These are phyloP conservation scores for Blastomyces parvus DNA, from an alignment of 2,329 filamentous ascomycete species.

Conservation along the genomic window DNA sequence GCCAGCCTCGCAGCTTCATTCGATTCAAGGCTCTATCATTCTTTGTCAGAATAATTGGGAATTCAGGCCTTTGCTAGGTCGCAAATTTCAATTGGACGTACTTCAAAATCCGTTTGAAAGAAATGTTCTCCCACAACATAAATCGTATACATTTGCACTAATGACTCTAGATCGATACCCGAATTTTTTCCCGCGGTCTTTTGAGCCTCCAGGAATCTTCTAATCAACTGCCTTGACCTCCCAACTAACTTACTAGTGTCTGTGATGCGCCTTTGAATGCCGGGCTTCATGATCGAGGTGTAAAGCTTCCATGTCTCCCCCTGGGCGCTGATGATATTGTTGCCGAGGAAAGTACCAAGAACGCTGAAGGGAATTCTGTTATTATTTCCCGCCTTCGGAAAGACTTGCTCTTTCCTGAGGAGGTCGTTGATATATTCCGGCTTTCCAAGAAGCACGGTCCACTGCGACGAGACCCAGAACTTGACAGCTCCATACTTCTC, in stretches of 20 bases:
- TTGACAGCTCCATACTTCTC: conserved; percentile 37
- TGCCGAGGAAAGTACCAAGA: conserved; percentile 31
- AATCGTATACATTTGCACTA: conserved; percentile 23
- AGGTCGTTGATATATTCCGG: conserved; percentile 37
- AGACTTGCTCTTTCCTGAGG: conserved; percentile 25
- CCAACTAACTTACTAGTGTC: conserved; percentile 19
- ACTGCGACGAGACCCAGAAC: conserved; percentile 42
- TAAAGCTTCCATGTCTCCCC: conserved; percentile 31
- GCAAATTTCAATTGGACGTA: conserved; percentile 8
- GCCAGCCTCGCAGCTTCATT: neutral
- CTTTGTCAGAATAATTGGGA: neutral
- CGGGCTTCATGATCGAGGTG: conserved; percentile 30
- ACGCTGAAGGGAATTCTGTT: conserved; percentile 35
- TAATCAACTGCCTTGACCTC: conserved; percentile 21
- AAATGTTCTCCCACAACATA: conserved; percentile 22
- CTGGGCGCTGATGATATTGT: conserved; percentile 35
- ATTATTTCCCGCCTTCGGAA: conserved; percentile 35
- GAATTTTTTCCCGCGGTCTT: neutral
- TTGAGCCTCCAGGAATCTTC: conserved; percentile 20
- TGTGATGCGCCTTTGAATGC: conserved; percentile 24
- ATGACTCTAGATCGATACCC: conserved; percentile 18
- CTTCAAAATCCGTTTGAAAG: conserved; percentile 22
- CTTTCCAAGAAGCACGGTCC: conserved; percentile 41
- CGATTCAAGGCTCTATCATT: neutral
- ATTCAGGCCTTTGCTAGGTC: too few species aligned